A percentile compares a stretch with the other conserved stretches of the same genome.
Evolutionary conservation across 2,329 filamentous ascomycete species (phyloP).

Genomic region (Paecilomyces variotii): DNA sequence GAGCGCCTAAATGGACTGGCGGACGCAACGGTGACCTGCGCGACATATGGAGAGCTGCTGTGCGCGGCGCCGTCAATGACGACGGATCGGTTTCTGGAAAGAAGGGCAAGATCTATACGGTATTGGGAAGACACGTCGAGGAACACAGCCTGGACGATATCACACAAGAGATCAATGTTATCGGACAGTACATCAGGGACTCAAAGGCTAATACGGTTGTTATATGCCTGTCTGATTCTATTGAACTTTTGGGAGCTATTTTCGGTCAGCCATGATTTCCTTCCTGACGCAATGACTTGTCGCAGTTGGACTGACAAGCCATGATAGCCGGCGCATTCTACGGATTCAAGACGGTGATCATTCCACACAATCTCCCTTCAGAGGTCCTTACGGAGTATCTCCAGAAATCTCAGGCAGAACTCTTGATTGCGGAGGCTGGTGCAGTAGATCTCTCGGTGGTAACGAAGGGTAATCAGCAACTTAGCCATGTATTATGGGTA

Average conservation of each 20-base stretch:
- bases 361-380: constrained; percentile 72
- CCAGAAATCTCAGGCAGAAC: constrained; percentile 65
- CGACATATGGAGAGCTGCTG: constrained; percentile 76
- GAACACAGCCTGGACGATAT: constrained; percentile 67
- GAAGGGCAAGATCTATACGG: constrained; percentile 65
- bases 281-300: not conserved
- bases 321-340: constrained; percentile 73
- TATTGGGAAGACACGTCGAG: constrained; percentile 65
- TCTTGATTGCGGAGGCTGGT: constrained; percentile 75
- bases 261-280: constrained; percentile 48
- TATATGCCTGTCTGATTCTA: constrained; percentile 85
- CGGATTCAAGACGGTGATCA: constrained; percentile 70
- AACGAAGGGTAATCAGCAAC: constrained; percentile 57
- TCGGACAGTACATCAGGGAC: constrained; percentile 69
- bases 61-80: constrained; percentile 55
- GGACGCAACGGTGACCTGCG: constrained; percentile 84
- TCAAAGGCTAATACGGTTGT: constrained; percentile 66
- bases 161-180: constrained; percentile 76
- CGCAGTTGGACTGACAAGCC: constrained; percentile 7
- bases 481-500: constrained; percentile 83
- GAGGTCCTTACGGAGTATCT: constrained; percentile 65
- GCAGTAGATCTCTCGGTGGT: constrained; percentile 73
- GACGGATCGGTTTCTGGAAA: constrained; percentile 54
- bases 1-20: constrained; percentile 70
- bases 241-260: constrained; percentile 73